Conservation (phyloP, 2,329 filamentous ascomycete genomes). For the Pyrenochaeta sp. region DNA sequence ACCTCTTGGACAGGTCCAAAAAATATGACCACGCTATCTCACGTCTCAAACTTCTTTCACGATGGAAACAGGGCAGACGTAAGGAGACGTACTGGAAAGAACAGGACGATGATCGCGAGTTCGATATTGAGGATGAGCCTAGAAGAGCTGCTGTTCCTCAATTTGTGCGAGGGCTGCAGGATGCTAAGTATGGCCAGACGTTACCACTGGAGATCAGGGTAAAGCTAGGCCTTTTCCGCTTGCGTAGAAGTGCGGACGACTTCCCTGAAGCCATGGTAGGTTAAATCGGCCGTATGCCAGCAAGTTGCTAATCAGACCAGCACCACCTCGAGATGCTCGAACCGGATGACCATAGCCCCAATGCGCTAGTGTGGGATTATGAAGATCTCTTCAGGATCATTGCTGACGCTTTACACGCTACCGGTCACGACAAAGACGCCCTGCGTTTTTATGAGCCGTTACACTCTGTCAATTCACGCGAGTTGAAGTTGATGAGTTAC, state of each 20-base stretch:
- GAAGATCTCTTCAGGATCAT: slow-evolving; percentile 81
- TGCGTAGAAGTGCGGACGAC: slow-evolving; percentile 70
- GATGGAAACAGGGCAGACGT: slow-evolving; percentile 82
- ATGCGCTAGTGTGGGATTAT: slow-evolving; percentile 68
- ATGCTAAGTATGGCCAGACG: slow-evolving; percentile 72
- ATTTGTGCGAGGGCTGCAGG: slow-evolving; percentile 66
- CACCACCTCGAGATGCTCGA: slow-evolving; percentile 69
- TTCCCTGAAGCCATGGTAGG: slow-evolving; percentile 77
- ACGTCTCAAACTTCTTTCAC: slow-evolving; percentile 74
- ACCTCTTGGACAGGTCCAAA: slow-evolving; percentile 74
- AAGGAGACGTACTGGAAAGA: slow-evolving; percentile 81
- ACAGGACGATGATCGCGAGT: slow-evolving; percentile 83
- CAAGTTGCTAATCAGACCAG: slow-evolving; percentile 42
- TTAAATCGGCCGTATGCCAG: slow-evolving; percentile 61
- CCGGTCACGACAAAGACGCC: slow-evolving; percentile 62
- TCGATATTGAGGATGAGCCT: slow-evolving; percentile 76
- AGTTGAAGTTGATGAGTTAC: slow-evolving; percentile 41
- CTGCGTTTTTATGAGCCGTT: slow-evolving; percentile 66
- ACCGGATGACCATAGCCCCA: slow-evolving; percentile 64
- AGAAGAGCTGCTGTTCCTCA: slow-evolving; percentile 69
- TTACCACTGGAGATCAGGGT: slow-evolving; percentile 84
- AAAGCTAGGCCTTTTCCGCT: slow-evolving; percentile 83
- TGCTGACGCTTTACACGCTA: slow-evolving; percentile 65
- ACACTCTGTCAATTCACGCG: slow-evolving; percentile 27
- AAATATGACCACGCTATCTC: slow-evolving; percentile 72